These are phyloP conservation scores for Botryotinia globosa DNA, from an alignment of 2,329 filamentous ascomycete species.

Conservation along the genomic window DNA sequence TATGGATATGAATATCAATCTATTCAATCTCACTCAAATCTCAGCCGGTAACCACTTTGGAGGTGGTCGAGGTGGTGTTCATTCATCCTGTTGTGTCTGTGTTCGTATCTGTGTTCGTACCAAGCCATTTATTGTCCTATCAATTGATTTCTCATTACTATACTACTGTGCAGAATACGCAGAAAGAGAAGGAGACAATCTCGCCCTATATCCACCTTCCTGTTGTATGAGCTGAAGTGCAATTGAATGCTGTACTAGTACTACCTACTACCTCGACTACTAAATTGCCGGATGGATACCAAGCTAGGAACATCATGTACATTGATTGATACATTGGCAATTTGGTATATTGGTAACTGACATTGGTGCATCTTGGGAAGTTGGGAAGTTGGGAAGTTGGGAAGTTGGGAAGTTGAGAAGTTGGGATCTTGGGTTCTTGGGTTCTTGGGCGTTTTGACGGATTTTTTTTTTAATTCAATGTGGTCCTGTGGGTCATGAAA, in stretches of 20 bases:
- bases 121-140: not conserved
- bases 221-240: constrained; percentile 9
- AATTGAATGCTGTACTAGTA: constrained; percentile 5
- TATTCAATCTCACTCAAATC: constrained; percentile 9
- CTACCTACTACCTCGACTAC: not conserved
- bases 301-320: not conserved
- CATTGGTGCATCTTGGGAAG: not conserved
- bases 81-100: not conserved
- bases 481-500: not conserved
- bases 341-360: not conserved
- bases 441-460: not conserved
- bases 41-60: not conserved
- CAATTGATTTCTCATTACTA: not conserved
- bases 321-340: no score
- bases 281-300: constrained; percentile 2
- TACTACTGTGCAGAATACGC: not conserved
- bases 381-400: no score
- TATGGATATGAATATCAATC: not conserved
- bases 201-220: constrained; percentile 15
- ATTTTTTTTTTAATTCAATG: not conserved
- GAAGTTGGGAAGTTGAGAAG: no score
- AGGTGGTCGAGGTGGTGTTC: not conserved
- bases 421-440: not conserved
- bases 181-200: constrained; percentile 11
- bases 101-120: not conserved